Base-by-base conservation (phyloP, 495 filamentous ascomycete genomes). In the Aspergillus olivimuriae region DNA sequence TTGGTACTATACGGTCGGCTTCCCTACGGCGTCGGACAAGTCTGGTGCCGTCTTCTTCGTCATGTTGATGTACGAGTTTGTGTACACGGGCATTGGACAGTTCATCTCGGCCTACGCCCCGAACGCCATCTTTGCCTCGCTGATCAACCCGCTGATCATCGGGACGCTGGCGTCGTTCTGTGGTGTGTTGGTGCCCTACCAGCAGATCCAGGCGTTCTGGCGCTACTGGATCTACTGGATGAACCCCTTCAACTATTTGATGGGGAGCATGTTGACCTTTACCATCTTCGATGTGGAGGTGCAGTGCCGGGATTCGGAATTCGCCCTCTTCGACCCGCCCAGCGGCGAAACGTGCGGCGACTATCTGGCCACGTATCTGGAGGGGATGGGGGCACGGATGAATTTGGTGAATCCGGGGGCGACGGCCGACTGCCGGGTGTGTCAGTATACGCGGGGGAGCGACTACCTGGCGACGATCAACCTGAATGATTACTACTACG, bases 221-320 rank as follows among this genome's bases (percentile, higher is more conserved):
- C 65, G 75, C 14, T 89, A 87, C 74, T 87, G 83, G 84, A 82
- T 84, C 48, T 87, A 87, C 62, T 80, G 73, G 42, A 61, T 86
- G 48, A 82, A 80, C 23, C 83, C 85, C 5, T 78, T 87, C 53
- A 83, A 79, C 14, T 87, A 89, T 47, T 60, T 84, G 6, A 76
- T 86, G 36, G 70, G 68, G 41, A 72, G 71, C 30, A 72, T 86
- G 59, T 47, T 87, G 24, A 70, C 76, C 0, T 73, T 73, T 10
- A 71, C 62, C 8, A 58, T 85, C 12, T 81, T 69, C 40, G 80
- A 82, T 41, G 71, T 72, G 1, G 23, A 63, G 0, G 71, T 85
- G 2, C 32, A 58, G 2, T 89, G 84, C 68, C 65, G 75, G 28
- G 46, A 60, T 2, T 70, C 68, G 44, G 84, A 89, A 57, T 72